Conservation (phyloP, 2,329 filamentous ascomycete genomes). For the Orbilia ellipsospora region DNA sequence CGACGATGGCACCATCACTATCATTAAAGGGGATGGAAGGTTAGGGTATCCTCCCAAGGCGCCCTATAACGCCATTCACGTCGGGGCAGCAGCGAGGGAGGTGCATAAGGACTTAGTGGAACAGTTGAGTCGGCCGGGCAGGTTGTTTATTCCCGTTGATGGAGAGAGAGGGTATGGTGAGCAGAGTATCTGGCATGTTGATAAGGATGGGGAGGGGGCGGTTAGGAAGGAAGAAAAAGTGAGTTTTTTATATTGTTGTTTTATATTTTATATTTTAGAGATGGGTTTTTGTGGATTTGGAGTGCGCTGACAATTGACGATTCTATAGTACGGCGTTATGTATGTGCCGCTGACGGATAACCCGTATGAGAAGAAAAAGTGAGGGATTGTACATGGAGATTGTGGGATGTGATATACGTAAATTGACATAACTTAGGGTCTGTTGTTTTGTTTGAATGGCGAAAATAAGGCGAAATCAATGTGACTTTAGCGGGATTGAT, state of each 20-base stretch:
- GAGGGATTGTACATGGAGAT: background rate
- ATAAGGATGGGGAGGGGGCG: constrained; percentile 75
- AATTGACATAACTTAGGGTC: background rate
- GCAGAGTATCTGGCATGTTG: constrained; percentile 79
- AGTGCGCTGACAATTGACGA: constrained; percentile 3
- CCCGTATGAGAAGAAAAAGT: constrained; percentile 62
- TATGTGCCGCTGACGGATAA: constrained; percentile 83
- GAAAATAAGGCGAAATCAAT: too few relatives aligned
- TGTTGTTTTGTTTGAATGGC: background rate
- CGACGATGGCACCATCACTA: constrained; percentile 75
- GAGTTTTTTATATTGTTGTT: constrained; percentile 13
- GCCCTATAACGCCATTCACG: constrained; percentile 92
- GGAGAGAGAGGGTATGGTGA: constrained; percentile 67
- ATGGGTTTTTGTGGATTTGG: background rate
- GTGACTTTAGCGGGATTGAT: too few relatives aligned
- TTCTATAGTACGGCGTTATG: constrained; percentile 73
- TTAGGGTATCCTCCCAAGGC: constrained; percentile 63
- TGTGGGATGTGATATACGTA: background rate
- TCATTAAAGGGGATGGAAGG: constrained; percentile 71
- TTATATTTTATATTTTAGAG: background rate
- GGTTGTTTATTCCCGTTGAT: constrained; percentile 82
- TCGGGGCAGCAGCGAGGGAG: constrained; percentile 83
- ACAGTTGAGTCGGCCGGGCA: constrained; percentile 81
- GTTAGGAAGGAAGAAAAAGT: constrained; percentile 68
- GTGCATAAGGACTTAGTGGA: constrained; percentile 78